Evolutionary conservation across 2,329 filamentous ascomycete species (phyloP).

Genomic region (Didymella segeticola): DNA sequence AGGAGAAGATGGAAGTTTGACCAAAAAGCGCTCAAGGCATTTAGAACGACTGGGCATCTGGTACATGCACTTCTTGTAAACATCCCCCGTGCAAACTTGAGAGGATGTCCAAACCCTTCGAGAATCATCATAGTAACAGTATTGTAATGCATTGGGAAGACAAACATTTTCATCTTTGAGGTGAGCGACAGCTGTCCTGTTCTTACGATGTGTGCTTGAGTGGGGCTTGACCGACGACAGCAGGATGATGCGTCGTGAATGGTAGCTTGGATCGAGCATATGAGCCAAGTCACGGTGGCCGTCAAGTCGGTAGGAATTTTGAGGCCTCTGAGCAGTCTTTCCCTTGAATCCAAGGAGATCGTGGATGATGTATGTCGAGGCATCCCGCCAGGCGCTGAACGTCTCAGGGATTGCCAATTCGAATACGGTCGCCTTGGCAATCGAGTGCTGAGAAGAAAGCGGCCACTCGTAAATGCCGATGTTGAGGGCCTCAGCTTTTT

Average conservation of each 20-base stretch:
- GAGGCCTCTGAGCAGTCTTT: neutral
- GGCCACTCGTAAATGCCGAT: conserved; percentile 66
- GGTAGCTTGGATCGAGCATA: conserved; percentile 3
- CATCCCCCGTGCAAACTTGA: conserved; percentile 18
- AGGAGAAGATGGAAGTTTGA: conserved; percentile 37
- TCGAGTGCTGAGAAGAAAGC: conserved; percentile 45
- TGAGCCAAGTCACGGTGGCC: conserved; percentile 17
- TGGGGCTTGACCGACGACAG: conserved; percentile 50
- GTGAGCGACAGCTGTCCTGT: conserved; percentile 28
- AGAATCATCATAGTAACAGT: conserved; percentile 38
- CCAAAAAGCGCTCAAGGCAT: conserved; percentile 52
- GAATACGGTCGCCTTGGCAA: conserved; percentile 59
- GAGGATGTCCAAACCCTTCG: conserved; percentile 23
- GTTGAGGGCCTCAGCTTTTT: conserved; percentile 46
- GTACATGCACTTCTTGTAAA: conserved; percentile 50
- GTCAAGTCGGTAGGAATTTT: conserved; percentile 19
- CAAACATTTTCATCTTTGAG: conserved; percentile 50
- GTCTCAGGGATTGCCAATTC: conserved; percentile 55
- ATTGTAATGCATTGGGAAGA: conserved; percentile 55
- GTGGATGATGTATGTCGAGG: conserved; percentile 52
- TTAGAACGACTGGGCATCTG: conserved; percentile 42
- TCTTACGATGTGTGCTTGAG: conserved; percentile 44
- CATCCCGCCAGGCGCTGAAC: conserved; percentile 59
- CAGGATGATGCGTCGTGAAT: conserved; percentile 35
- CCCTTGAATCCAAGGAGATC: conserved; percentile 46